phyloP scores from a whole-genome alignment of 208 protist species.

The Trypanosoma lewisi region DNA sequence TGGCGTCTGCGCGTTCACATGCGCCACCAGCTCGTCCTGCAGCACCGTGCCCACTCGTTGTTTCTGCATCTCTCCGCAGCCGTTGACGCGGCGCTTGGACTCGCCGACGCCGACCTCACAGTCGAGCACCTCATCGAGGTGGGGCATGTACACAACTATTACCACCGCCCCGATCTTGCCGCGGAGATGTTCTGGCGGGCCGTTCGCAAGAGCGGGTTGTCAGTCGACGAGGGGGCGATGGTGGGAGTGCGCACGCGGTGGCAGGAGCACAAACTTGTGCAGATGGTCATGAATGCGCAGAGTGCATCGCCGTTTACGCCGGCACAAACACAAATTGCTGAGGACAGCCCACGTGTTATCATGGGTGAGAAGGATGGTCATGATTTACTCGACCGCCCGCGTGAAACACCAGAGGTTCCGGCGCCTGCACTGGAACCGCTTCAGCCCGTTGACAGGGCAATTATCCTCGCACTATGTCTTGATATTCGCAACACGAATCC shows the following conservation, averaged over 20 bases:
- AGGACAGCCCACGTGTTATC: constrained; percentile 27
- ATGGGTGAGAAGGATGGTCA: constrained; percentile 83
- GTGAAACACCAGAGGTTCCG: constrained; percentile 45
- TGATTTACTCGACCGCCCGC: constrained; percentile 79
- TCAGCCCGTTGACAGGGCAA: constrained; percentile 81
- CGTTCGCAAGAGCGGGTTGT: constrained; percentile 53
- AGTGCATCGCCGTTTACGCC: constrained; percentile 28
- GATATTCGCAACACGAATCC: constrained; percentile 90
- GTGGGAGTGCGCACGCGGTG: constrained; percentile 90
- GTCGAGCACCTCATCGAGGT: constrained; percentile 78
- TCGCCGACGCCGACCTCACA: constrained; percentile 42
- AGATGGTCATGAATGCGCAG: constrained; percentile 77
- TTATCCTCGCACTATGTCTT: constrained; percentile 82
- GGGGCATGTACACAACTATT: constrained; percentile 83
- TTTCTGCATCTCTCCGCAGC: constrained; percentile 61
- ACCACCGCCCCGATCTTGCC: constrained; percentile 79
- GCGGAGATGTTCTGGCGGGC: constrained; percentile 65
- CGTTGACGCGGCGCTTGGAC: constrained; percentile 62
- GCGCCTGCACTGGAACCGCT: constrained; percentile 44
- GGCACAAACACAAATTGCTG: constrained; percentile 42
- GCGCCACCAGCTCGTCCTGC: constrained; percentile 75
- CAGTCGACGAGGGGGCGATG: constrained; percentile 73
- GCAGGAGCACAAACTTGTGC: constrained; percentile 85
- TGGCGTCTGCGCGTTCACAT: constrained; percentile 81
- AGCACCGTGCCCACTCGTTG: constrained; percentile 69